These are phyloP conservation scores for Turnera subulata DNA, from an alignment of 345 rosid genomes.

Conservation along the genomic window DNA sequence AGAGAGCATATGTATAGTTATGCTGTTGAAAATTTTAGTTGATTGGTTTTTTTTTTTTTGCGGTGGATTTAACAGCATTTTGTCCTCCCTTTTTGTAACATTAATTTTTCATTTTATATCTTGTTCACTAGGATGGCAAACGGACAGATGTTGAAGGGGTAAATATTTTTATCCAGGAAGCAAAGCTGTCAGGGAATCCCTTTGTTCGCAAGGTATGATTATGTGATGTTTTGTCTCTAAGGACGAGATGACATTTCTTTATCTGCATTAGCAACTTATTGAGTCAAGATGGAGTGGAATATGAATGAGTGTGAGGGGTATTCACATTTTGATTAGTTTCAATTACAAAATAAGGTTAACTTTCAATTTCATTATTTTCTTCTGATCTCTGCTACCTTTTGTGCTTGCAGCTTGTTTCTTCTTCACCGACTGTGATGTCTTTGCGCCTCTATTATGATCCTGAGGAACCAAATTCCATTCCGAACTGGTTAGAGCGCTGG, in stretches of 20 bases:
- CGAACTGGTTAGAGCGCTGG: slow-evolving; percentile 83
- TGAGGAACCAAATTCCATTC: slow-evolving; percentile 54
- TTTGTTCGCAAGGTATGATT: slow-evolving; percentile 63
- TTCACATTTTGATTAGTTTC: too few species aligned
- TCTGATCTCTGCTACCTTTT: slow-evolving; percentile 18
- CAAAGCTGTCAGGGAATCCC: slow-evolving; percentile 50
- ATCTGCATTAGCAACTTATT: too few species aligned
- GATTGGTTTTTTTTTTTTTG: too few species aligned
- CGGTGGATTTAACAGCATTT: too few species aligned
- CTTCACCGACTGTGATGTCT: slow-evolving; percentile 65
- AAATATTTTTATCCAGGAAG: slow-evolving; percentile 35
- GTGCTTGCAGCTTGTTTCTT: slow-evolving; percentile 61
- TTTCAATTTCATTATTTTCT: neutral
- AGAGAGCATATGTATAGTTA: neutral
- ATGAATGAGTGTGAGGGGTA: too few species aligned
- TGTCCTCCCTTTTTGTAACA: neutral
- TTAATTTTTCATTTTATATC: neutral
- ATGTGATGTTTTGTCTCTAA: neutral
- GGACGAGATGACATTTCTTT: too few species aligned
- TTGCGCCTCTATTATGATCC: slow-evolving; percentile 48
- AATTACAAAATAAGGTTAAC: too few species aligned
- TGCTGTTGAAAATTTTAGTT: neutral
- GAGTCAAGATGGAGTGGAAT: too few species aligned
- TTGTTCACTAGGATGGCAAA: slow-evolving; percentile 39
- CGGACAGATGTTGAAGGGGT: slow-evolving; percentile 27